Evolutionary conservation across 2,329 filamentous ascomycete species (phyloP), one percentile per base, ranked within the genome.

Genomic region (Sporothrix luriei): DNA sequence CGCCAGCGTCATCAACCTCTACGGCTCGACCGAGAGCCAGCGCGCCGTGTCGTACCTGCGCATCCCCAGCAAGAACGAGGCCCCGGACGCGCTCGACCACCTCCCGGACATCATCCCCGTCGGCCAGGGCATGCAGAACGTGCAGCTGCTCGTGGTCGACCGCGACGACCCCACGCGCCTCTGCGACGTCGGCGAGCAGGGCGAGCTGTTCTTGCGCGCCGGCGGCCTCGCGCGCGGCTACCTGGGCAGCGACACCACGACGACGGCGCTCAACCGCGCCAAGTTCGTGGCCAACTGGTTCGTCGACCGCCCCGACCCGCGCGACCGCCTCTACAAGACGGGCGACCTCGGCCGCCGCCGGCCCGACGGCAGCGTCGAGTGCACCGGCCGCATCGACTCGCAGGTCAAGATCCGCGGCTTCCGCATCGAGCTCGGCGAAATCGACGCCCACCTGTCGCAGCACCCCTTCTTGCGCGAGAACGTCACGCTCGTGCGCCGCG

Each of bases 391-490:
- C 70, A 89, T 88, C 29, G 94, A 98, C 76, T 61, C 52, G 29
- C 72, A 98, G 78, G 92, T 97, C 82, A 99, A 98, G 83, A 94
- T 98, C 73, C 90, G 95, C 71, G 94, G 94, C 1, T 98, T 97
- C 84, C 87, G 94, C 72, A 97, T 99, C 74, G 95, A 99, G 80
- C 88, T 98, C 59, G 91, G 90, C 73, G 95, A 98, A 74, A 97
- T 98, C 74, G 94, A 98, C 78, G 91, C 85, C 54, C 90, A 97
- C 78, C 82, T 97, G 61, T 91, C 88, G 68, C 85, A 88, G 57
- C 87, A 92, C 88, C 87, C 87, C 0, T 80, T 96, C 29, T 87
- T 98, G 29, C 86, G 92, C 52, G 94, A 98, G 74, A 93, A 91
- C 79, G 89, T 92, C 74, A 98, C 94, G 0, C 82, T 98, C 2